Conservation (phyloP, 495 filamentous ascomycete species). For the Bryoglossum gracile region DNA sequence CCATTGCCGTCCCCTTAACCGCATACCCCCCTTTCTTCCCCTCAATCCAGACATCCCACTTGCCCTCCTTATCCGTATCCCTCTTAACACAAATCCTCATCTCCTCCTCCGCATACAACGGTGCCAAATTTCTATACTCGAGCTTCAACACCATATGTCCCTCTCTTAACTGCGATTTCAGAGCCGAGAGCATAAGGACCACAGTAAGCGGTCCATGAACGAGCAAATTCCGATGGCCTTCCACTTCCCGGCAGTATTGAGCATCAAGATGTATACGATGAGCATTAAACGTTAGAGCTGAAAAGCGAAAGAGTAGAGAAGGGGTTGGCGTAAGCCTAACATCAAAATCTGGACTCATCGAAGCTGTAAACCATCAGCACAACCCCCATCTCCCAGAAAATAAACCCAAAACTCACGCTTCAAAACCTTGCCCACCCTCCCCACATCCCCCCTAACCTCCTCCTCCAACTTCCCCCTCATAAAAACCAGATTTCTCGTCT, state of each 20-base stretch:
- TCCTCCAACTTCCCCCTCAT: constrained; percentile 12
- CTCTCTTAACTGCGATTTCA: constrained; percentile 43
- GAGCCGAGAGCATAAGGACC: constrained; percentile 59
- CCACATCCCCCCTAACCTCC: background rate
- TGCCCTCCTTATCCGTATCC: constrained; percentile 16
- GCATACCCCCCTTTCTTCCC: constrained; percentile 49
- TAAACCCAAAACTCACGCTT: constrained; percentile 41
- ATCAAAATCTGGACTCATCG: constrained; percentile 11
- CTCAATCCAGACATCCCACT: constrained; percentile 64
- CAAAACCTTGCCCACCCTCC: constrained; percentile 32
- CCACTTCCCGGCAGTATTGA: constrained; percentile 56
- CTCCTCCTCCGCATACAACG: constrained; percentile 65
- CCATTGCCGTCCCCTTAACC: constrained; percentile 46
- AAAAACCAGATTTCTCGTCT: constrained; percentile 16
- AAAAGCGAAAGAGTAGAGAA: constrained; percentile 65
- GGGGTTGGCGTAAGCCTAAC: constrained; percentile 18
- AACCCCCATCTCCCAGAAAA: too few relatives aligned
- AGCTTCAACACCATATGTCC: constrained; percentile 39
- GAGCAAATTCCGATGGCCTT: constrained; percentile 67
- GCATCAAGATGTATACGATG: constrained; percentile 80
- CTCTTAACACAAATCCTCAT: constrained; percentile 50
- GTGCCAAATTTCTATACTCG: constrained; percentile 76
- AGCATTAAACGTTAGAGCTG: constrained; percentile 77
- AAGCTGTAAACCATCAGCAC: too few relatives aligned
- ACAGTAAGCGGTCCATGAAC: constrained; percentile 85